Evolutionary conservation across 345 rosid genomes (phyloP).

Genomic region (Murraya paniculata): DNA sequence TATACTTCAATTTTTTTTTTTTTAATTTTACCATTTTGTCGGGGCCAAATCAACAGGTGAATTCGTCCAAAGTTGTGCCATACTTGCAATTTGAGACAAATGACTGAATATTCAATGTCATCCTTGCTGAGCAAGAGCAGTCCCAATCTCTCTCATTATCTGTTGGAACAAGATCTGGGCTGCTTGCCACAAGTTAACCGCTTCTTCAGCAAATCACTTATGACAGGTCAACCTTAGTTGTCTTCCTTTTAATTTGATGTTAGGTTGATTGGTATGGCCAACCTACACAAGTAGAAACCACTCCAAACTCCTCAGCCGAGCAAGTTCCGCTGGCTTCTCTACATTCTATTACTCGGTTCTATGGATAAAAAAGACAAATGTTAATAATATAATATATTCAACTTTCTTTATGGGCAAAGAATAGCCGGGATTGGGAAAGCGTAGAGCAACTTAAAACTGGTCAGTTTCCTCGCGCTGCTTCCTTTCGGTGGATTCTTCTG

Average conservation of each 20-base stretch:
- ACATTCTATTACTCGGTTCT: not conserved
- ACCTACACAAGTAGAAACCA: not conserved
- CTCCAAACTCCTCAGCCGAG: not conserved
- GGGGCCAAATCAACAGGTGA: not conserved
- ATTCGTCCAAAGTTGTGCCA: not conserved
- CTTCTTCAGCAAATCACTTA: not conserved
- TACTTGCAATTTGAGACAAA: not conserved
- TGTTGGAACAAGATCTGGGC: not conserved
- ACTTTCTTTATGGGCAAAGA: not conserved
- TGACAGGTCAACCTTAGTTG: not conserved
- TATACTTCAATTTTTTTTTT: too few species aligned
- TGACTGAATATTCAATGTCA: not conserved
- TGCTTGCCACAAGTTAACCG: not conserved
- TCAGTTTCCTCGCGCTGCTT: not conserved
- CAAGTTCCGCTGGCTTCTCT: not conserved
- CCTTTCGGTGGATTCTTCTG: not conserved
- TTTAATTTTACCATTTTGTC: not conserved
- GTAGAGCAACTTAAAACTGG: not conserved
- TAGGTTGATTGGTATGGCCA: not conserved
- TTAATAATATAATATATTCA: not conserved
- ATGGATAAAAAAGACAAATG: not conserved
- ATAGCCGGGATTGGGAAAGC: not conserved
- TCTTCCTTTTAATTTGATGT: not conserved
- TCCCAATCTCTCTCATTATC: not conserved
- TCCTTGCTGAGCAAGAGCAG: not conserved